These are phyloP conservation scores for Syncephalastrum contaminatum DNA, from an alignment of 371 early-diverging fungal species.

Conservation along the genomic window DNA sequence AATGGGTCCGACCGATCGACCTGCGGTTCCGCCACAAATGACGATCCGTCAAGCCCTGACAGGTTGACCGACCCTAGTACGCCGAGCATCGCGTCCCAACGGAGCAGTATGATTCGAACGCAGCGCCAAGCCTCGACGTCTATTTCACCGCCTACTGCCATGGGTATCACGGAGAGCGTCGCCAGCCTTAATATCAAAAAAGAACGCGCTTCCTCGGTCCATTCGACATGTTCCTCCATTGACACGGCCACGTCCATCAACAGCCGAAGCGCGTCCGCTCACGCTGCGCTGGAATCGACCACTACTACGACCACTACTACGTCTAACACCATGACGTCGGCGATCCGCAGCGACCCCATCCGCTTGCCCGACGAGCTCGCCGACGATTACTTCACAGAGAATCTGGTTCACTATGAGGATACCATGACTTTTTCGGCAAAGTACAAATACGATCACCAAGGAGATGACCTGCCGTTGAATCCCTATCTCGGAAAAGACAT, in stretches of 20 bases:
- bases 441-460: slow-evolving; percentile 31
- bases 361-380: slow-evolving; percentile 41
- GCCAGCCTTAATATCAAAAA: slow-evolving; percentile 12
- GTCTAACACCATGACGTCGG: slow-evolving; percentile 22
- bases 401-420: slow-evolving; percentile 57
- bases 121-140: background rate
- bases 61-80: slow-evolving; percentile 10
- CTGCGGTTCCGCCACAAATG: background rate
- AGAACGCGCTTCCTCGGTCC: slow-evolving; percentile 44
- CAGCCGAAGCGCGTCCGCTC: slow-evolving; percentile 25
- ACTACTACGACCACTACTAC: slow-evolving; percentile 11
- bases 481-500: slow-evolving; percentile 11
- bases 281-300: slow-evolving; percentile 4
- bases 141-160: slow-evolving; percentile 1
- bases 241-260: slow-evolving; percentile 31
- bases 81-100: slow-evolving; percentile 16
- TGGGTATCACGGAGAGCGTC: slow-evolving; percentile 9
- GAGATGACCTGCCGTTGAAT: slow-evolving; percentile 10
- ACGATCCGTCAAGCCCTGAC: slow-evolving; percentile 6
- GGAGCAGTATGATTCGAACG: slow-evolving; percentile 1
- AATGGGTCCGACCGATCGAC: slow-evolving; percentile 1
- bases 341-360: slow-evolving; percentile 55
- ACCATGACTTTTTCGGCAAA: slow-evolving; percentile 53
- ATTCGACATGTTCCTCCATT: slow-evolving; percentile 44
- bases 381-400: slow-evolving; percentile 53